Evolutionary conservation across 345 rosid species (phyloP).

Genomic region (Eucalyptus sp.): DNA sequence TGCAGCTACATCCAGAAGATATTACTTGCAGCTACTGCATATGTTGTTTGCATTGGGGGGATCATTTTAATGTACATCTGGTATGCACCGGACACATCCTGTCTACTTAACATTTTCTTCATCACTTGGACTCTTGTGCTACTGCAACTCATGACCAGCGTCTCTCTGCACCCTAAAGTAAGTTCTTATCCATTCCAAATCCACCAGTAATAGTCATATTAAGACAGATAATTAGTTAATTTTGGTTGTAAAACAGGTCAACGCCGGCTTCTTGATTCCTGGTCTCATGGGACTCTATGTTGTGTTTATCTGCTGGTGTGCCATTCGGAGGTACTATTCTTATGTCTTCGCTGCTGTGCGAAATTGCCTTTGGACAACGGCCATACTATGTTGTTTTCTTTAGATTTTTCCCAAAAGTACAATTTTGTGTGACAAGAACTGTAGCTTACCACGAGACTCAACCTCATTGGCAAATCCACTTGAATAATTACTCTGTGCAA

Average conservation of each 20-base stretch:
- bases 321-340: constrained; percentile 59
- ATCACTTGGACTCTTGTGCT: constrained; percentile 90
- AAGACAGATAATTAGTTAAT: not conserved
- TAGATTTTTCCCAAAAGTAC: not conserved
- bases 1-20: constrained; percentile 74
- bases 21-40: constrained; percentile 55
- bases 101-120: constrained; percentile 88
- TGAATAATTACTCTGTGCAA: not conserved
- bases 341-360: not conserved
- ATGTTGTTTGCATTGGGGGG: constrained; percentile 66
- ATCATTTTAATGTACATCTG: constrained; percentile 89
- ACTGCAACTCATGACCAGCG: constrained; percentile 88
- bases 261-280: constrained; percentile 71
- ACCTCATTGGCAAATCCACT: not conserved
- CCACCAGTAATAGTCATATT: not conserved
- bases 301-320: constrained; percentile 94
- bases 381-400: not conserved
- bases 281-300: constrained; percentile 97
- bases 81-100: constrained; percentile 79
- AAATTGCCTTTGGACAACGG: not conserved
- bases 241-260: constrained; percentile 35
- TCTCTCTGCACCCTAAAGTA: constrained; percentile 82
- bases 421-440: not conserved
- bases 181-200: not conserved
- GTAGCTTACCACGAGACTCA: not conserved